These are phyloP conservation scores for Lachancea kluyveri DNA, from an alignment of 805 yeast genomes.

Conservation along the genomic window DNA sequence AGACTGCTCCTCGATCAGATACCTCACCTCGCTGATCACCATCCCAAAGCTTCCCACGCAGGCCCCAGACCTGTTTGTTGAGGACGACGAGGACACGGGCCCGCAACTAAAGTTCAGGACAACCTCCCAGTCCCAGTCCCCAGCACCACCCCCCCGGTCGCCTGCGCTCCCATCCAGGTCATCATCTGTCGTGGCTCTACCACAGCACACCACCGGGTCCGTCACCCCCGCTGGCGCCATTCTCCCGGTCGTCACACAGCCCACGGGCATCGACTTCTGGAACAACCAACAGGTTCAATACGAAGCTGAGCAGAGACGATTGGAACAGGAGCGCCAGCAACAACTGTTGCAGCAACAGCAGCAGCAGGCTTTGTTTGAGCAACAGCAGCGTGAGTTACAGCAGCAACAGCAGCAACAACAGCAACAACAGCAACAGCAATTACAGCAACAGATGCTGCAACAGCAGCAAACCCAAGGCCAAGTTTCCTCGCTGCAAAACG, in stretches of 20 bases:
- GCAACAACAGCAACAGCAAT: conserved; percentile 65
- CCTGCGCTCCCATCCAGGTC: conserved; percentile 39
- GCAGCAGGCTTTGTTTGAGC: conserved; percentile 63
- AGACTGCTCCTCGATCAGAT: conserved; percentile 81
- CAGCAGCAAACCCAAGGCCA: conserved; percentile 73
- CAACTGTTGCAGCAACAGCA: conserved; percentile 65
- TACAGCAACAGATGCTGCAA: conserved; percentile 61
- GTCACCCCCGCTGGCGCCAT: too few relatives aligned
- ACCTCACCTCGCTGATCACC: conserved; percentile 67
- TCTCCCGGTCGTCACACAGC: too few relatives aligned
- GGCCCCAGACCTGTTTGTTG: conserved; percentile 30
- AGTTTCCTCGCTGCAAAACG: conserved; percentile 77
- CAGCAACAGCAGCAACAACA: conserved; percentile 67
- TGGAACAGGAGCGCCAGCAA: conserved; percentile 56
- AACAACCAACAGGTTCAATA: too few relatives aligned
- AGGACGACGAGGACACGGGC: conserved; percentile 20
- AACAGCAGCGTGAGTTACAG: conserved; percentile 62
- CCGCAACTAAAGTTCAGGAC: too few relatives aligned
- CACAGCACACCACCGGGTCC: too few relatives aligned
- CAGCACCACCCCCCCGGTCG: conserved; percentile 36
- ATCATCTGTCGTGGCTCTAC: too few relatives aligned
- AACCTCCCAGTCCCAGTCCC: conserved; percentile 40
- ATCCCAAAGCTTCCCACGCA: conserved; percentile 33
- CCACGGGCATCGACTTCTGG: conserved; percentile 47
- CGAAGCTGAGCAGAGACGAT: conserved; percentile 55